Evolutionary conservation across 2,329 filamentous ascomycete species (phyloP), one percentile per base, ranked within the genome.

Genomic region (Ascochyta pisi): DNA sequence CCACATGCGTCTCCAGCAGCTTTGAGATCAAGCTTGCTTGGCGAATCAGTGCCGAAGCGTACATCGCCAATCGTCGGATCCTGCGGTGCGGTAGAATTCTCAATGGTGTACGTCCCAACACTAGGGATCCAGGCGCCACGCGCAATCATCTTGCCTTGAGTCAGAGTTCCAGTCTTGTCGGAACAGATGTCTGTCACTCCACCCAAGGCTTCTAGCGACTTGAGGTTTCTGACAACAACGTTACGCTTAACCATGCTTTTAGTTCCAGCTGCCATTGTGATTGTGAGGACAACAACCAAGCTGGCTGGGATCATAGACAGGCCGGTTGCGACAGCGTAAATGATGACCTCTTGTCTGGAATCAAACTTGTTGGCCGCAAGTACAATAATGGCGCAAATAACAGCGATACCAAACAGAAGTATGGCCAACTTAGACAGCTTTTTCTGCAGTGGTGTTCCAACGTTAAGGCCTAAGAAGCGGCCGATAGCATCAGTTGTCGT

Each of bases 401-500:
- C 68, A 16, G 75, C 75, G 24, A 76, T 69, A 9, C 69, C 71
- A 39, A 77, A 75, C 2, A 77, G 64, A 1, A 57, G 49, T 7
- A 74, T 65, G 4, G 71, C 71, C 7, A 73, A 62, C 38, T 69
- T 66, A 0, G 73, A 73, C 4, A 77, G 63, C 54, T 76, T 76
- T 55, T 67, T 73, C 50, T 76, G 74, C 6, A 77, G 54, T 0
- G 74, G 74, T 3, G 74, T 77, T 8, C 74, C 74, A 10, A 76
- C 66, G 43, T 76, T 77, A 23, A 79, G 68, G 44, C 78, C 77
- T 9, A 80, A 66, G 43, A 76, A 76, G 34, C 71, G 67, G 2
- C 73, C 72, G 29, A 76, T 60, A 15, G 69, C 71, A 55, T 76
- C 74, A 24, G 64, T 62, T 33, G 81, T 73, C 1, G 85, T 88